A percentile compares a stretch with the other conserved stretches of the same genome.
Evolutionary conservation across 1,284 basidiomycete genomes (phyloP).

Genomic region (Pseudomicrostroma phylloplanum): DNA sequence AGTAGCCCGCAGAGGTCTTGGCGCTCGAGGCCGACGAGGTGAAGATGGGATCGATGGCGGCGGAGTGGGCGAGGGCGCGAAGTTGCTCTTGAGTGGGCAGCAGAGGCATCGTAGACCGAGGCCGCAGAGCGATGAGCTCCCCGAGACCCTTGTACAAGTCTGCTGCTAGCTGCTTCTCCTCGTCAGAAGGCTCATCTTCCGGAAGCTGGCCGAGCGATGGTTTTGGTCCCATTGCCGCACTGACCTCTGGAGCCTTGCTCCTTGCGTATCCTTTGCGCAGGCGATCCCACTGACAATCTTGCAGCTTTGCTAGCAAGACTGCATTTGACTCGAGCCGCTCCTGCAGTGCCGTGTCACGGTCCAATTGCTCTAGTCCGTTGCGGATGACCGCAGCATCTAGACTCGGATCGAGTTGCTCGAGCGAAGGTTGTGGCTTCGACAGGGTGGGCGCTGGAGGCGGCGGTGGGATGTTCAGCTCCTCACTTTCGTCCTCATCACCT

Average conservation of each 20-base stretch:
- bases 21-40: background rate
- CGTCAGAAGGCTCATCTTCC: background rate
- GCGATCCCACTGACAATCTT: background rate
- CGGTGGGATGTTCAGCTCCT: background rate
- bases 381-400: background rate
- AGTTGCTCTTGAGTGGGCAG: background rate
- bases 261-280: background rate
- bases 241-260: background rate
- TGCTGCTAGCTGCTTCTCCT: background rate
- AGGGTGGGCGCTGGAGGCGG: background rate
- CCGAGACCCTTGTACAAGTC: background rate
- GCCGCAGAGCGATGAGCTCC: background rate
- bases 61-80: background rate
- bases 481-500: background rate
- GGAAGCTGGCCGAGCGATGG: background rate
- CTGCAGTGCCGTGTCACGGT: background rate
- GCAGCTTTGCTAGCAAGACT: background rate
- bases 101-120: background rate
- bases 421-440: background rate
- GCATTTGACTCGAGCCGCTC: background rate
- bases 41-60: background rate
- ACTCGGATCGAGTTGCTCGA: background rate
- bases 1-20: background rate
- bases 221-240: background rate
- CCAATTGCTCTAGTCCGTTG: background rate